Base-by-base conservation (phyloP, 768 basidiomycete species). In the Trametes maxima region DNA sequence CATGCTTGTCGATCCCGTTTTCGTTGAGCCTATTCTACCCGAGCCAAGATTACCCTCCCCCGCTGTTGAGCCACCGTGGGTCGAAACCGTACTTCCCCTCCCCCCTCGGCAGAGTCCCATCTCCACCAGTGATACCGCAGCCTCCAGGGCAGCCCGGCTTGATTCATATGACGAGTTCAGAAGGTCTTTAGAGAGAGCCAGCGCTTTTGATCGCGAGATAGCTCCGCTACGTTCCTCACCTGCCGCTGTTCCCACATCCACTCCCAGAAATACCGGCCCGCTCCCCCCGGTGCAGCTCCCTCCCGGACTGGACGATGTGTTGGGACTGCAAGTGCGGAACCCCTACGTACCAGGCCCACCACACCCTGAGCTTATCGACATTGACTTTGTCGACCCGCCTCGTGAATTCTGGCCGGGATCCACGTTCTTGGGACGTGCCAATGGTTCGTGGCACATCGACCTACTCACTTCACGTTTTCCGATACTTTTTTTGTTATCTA, bases 121-220 rank as follows among this genome's bases (percentile, higher is more conserved):
- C 8, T 33, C 28, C 47, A 24, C 14, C 17, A 13, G 13, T 5
- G 14, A 17, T 28, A 13, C 36, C 17, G 8, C 11, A 19, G 2
- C 11, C 16, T n/a, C 35, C 49, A n/a, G 16, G 25, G 21, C n/a
- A 10, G 11, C 11, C n/a, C 22, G 10, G 5, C 10, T 42, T 40
- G 37, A 37, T 13, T 8, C 46, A 12, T 47, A 22, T 2, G 56
- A 63, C 4, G 46, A 54, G 16, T 48, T 63, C 44, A 17, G 45
- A 3, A 40, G 43, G 21, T 48, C 52, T 7, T 24, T 64, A 17
- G 62, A 64, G 53, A 53, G 62, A 10, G 57, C 21, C 37, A 44
- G 10, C 47, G 62, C 57, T 0, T 64, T 64, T 36, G 58, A 64
- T 42, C 62, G 57, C 35, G 62, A 59, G 52, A 59, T 64, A 21